Evolutionary conservation across 306 rosid species (phyloP), one percentile per base, ranked within the genome.

Genomic region (Glycine soja): DNA sequence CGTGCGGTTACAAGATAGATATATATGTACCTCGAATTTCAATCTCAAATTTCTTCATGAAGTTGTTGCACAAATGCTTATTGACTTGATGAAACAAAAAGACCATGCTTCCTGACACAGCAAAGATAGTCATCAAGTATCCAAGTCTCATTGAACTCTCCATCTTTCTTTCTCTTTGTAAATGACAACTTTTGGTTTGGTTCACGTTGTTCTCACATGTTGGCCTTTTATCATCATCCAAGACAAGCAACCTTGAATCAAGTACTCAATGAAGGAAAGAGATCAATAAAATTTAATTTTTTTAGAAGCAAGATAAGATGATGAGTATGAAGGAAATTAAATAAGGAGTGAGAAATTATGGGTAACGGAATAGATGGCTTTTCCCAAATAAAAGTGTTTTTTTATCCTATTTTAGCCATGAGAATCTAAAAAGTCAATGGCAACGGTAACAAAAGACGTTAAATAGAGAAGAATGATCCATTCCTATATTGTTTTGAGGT

Each of bases 71-170:
- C 70, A 89, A 74, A 52, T 90, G 91, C 78, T 89, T 92, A 59
- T 92, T 87, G 80, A 77, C 78, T 81, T 89, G 92, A 69, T 92
- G 91, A 52, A 83, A 85, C 74, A 92, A 78, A 45, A 92, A 67
- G 58, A 83, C 89, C 48, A 89, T 85, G 83, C 97, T 89, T 72
- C 97, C 97, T 0, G 94, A 87, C 0, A 90, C 91, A 3, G 90
- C 97, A 66, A 90, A 89, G 3, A 88, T 91, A 30, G 91, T 90
- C 89, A 89, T 77, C 72, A 90, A 83, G 36, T 59, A 59, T 13
- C 15, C 45, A 10, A 82, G 77, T 72, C 89, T 86, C 52, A 83
- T 50, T 8, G 93, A 90, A 52, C 53, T 82, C 59, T 84, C 87
- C 97, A 88, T 92, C 6, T 43, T 24, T 71, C 47, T 51, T 64